These are phyloP conservation scores for Papiliotrema flavescens DNA, from an alignment of 1,284 basidiomycete genomes.

Conservation along the genomic window DNA sequence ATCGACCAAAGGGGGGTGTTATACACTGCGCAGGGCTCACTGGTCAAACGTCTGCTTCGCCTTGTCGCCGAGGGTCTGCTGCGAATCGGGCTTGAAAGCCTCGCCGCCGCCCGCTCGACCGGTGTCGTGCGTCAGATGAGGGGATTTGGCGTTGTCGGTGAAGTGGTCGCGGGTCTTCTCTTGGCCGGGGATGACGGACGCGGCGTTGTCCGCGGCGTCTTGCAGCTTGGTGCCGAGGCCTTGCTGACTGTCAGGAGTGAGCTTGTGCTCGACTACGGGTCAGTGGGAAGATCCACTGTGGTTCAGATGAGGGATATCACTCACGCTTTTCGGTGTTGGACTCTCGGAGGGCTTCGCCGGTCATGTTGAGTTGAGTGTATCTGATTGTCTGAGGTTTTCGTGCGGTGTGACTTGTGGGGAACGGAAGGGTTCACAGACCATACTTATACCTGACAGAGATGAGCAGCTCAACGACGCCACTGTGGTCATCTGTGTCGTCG, in stretches of 20 bases:
- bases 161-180: constrained; percentile 13
- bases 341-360: constrained; percentile 3
- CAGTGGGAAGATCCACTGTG: background rate
- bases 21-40: constrained; percentile 12
- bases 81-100: constrained; percentile 12
- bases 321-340: constrained; percentile 3
- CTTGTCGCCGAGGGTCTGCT: constrained; percentile 9
- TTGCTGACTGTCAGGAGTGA: constrained; percentile 10
- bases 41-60: constrained; percentile 7
- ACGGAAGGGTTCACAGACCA: too few relatives aligned
- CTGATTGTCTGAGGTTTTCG: too few relatives aligned
- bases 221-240: too few relatives aligned
- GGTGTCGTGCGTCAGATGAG: constrained; percentile 8
- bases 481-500: too few relatives aligned
- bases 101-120: constrained; percentile 9
- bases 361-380: background rate
- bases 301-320: background rate
- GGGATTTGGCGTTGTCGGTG: constrained; percentile 12
- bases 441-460: too few relatives aligned
- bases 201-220: background rate
- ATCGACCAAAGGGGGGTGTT: background rate
- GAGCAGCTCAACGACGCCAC: too few relatives aligned
- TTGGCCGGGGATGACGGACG: constrained; percentile 17
- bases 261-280: constrained; percentile 3
- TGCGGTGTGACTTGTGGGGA: too few relatives aligned